phyloP scores from a whole-genome alignment of 2,329 filamentous ascomycete genomes.

The Fusarium sulawesiense region DNA sequence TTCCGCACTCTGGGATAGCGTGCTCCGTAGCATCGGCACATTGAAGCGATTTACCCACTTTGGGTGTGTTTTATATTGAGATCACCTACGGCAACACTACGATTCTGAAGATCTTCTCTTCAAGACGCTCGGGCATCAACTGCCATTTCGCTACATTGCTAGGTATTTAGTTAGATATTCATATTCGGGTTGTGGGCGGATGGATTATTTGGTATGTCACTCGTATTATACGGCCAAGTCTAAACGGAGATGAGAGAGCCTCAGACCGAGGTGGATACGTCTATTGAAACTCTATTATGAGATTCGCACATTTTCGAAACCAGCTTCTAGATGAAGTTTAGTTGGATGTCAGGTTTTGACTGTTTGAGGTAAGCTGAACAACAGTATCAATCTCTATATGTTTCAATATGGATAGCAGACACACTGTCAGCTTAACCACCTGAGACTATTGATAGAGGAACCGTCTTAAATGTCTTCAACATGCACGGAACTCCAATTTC shows the following conservation, averaged over 20 bases:
- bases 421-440: not conserved
- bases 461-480: conserved; percentile 50
- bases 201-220: not conserved
- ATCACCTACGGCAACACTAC: not conserved
- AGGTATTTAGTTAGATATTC: not conserved
- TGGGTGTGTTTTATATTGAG: not conserved
- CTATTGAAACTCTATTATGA: conserved; percentile 8
- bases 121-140: not conserved
- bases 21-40: not conserved
- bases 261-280: conserved; percentile 3
- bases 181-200: not conserved
- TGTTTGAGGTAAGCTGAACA: not conserved
- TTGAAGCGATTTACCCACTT: not conserved
- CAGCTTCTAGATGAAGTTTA: not conserved
- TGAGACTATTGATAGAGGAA: not conserved
- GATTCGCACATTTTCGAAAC: not conserved
- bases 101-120: not conserved
- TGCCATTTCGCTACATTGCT: not conserved
- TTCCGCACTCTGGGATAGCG: not conserved
- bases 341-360: not conserved
- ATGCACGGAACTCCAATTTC: conserved; percentile 59
- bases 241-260: not conserved
- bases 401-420: not conserved
- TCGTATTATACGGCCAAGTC: not conserved
- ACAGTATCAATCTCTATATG: not conserved